phyloP scores from a whole-genome alignment of 1,139 yeast species.

The Protomyces gravidus region DNA sequence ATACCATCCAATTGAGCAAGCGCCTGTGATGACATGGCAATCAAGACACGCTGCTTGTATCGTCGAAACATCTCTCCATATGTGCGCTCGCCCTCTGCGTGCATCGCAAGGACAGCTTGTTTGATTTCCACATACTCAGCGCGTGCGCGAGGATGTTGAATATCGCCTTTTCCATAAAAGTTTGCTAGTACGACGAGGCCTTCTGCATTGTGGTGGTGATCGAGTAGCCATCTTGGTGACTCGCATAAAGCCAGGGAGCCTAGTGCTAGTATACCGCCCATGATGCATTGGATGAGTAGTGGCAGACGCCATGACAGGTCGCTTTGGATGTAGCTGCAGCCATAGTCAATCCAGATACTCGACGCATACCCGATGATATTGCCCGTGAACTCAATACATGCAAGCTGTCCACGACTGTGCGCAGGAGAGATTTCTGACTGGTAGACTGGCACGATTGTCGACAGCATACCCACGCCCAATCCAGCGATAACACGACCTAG shows the following conservation, averaged over 20 bases:
- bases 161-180: slow-evolving; percentile 64
- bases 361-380: slow-evolving; percentile 81
- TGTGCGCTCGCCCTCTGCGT: slow-evolving; percentile 72
- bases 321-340: slow-evolving; percentile 57
- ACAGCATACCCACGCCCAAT: slow-evolving; percentile 74
- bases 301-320: slow-evolving; percentile 76
- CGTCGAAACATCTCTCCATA: slow-evolving; percentile 65
- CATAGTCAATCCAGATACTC: slow-evolving; percentile 88
- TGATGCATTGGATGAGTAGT: slow-evolving; percentile 65
- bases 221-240: slow-evolving; percentile 46
- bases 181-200: slow-evolving; percentile 81
- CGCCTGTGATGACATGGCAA: slow-evolving; percentile 85
- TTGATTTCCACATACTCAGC: slow-evolving; percentile 73
- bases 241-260: slow-evolving; percentile 71
- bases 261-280: slow-evolving; percentile 62
- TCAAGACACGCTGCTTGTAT: slow-evolving; percentile 72
- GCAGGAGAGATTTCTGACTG: slow-evolving; percentile 91
- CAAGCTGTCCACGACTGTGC: slow-evolving; percentile 78
- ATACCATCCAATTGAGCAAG: slow-evolving; percentile 93
- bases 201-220: slow-evolving; percentile 82
- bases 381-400: slow-evolving; percentile 89
- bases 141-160: slow-evolving; percentile 53
- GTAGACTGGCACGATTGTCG: slow-evolving; percentile 94
- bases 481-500: slow-evolving; percentile 57
- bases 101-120: slow-evolving; percentile 67